phyloP scores from a whole-genome alignment of 768 basidiomycete species.

The Chalciporus chontae region DNA sequence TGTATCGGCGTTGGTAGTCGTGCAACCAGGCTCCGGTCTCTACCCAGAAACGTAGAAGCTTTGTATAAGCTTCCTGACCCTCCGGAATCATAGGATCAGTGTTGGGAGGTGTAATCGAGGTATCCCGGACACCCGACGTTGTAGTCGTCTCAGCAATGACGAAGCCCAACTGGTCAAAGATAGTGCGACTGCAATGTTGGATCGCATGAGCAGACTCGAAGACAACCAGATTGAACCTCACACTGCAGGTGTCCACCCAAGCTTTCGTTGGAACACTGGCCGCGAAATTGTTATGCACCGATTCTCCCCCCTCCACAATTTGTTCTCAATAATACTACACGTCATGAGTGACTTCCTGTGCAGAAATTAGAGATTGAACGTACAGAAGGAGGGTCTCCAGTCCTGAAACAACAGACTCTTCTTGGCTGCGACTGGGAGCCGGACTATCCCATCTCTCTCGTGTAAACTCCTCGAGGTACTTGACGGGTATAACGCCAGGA shows the following conservation, averaged over 20 bases:
- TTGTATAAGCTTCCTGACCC: constrained; percentile 53
- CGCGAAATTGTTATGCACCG: constrained; percentile 54
- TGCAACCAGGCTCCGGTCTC: constrained; percentile 67
- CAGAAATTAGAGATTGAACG: constrained; percentile 23
- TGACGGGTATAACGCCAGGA: constrained; percentile 67
- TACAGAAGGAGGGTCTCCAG: constrained; percentile 70
- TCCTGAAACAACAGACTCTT: constrained; percentile 51
- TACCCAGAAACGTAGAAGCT: constrained; percentile 76
- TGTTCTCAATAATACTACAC: constrained; percentile 68
- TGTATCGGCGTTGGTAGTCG: constrained; percentile 49
- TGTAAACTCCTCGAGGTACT: constrained; percentile 58
- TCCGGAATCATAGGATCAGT: constrained; percentile 44
- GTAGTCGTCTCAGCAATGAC: constrained; percentile 19
- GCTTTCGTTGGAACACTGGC: constrained; percentile 53
- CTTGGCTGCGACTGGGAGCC: constrained; percentile 47
- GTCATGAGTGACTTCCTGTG: constrained; percentile 1
- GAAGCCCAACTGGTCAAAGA: constrained; percentile 45
- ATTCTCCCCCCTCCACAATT: constrained; percentile 67
- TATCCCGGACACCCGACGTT: constrained; percentile 33
- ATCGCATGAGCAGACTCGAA: constrained; percentile 10
- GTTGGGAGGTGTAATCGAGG: constrained; percentile 50
- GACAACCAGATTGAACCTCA: constrained; percentile 33
- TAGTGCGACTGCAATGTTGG: constrained; percentile 28
- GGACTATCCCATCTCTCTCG: constrained; percentile 63
- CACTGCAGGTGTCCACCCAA: constrained; percentile 65